Evolutionary conservation across 1,284 basidiomycete species (phyloP).

Genomic region (Rhodotorula sp.): DNA sequence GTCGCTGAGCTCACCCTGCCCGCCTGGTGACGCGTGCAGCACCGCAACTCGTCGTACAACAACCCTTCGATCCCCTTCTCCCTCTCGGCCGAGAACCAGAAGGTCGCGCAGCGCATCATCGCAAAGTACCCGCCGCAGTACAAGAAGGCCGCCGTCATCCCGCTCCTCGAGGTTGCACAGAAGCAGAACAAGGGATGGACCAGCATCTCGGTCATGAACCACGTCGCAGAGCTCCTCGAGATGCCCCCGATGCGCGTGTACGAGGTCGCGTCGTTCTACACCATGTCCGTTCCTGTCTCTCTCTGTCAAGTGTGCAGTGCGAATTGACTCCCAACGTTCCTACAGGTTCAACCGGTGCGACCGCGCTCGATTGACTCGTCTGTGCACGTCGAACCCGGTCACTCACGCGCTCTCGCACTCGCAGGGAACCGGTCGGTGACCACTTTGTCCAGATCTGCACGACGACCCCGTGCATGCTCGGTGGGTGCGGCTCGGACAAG

Average conservation of each 20-base stretch:
- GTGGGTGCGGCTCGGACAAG: slow-evolving; percentile 77
- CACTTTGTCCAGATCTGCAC: slow-evolving; percentile 98
- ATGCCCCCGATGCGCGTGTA: slow-evolving; percentile 99
- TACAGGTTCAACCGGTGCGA: slow-evolving; percentile 24
- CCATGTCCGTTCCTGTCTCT: slow-evolving; percentile 75
- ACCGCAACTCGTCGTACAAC: slow-evolving; percentile 43
- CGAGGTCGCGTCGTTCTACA: slow-evolving; percentile 99
- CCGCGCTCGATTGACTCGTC: neutral
- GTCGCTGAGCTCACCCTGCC: neutral
- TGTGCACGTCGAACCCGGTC: neutral
- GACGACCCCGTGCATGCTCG: slow-evolving; percentile 96
- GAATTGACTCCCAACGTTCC: slow-evolving; percentile 1
- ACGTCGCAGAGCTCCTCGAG: slow-evolving; percentile 80
- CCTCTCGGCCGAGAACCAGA: slow-evolving; percentile 77
- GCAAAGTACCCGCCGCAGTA: slow-evolving; percentile 84
- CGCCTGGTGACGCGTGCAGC: slow-evolving; percentile 15
- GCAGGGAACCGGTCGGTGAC: slow-evolving; percentile 87
- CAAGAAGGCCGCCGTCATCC: slow-evolving; percentile 74
- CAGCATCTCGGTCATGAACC: slow-evolving; percentile 99
- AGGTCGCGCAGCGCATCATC: slow-evolving; percentile 84
- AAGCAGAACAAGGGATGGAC: slow-evolving; percentile 98
- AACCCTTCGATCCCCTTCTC: slow-evolving; percentile 74
- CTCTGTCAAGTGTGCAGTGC: neutral
- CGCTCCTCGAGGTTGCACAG: slow-evolving; percentile 93
- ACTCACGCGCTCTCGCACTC: too few relatives aligned